Evolutionary conservation across 2,329 filamentous ascomycete species (phyloP).

Genomic region (Penicillium frequentans): DNA sequence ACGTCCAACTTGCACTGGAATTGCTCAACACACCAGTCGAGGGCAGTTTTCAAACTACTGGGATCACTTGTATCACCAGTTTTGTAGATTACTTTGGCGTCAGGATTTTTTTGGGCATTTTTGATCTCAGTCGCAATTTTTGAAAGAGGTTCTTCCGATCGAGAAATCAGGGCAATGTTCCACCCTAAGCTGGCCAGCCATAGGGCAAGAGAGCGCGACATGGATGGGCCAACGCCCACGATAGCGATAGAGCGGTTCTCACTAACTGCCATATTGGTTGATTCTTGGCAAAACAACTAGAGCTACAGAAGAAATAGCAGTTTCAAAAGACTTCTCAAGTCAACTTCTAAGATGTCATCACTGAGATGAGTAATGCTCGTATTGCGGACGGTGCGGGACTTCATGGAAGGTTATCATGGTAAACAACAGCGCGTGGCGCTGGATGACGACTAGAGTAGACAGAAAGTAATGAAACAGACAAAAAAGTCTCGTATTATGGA

Average conservation of each 20-base stretch:
- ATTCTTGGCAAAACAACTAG: too few species aligned
- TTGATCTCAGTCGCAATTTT: not conserved
- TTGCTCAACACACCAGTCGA: not conserved
- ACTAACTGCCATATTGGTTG: not conserved
- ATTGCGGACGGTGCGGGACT: too few species aligned
- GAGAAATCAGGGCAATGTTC: not conserved
- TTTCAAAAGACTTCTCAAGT: too few species aligned
- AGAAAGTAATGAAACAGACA: too few species aligned
- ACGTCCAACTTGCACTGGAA: not conserved
- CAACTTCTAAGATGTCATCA: too few species aligned
- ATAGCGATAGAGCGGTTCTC: not conserved
- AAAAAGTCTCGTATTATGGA: too few species aligned
- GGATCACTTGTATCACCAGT: not conserved
- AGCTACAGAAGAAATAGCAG: too few species aligned
- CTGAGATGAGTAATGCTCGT: too few species aligned
- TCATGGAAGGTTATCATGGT: too few species aligned
- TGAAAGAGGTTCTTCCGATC: not conserved
- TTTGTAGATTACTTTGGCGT: not conserved
- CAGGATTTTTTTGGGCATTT: not conserved
- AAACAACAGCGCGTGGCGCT: too few species aligned
- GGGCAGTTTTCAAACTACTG: not conserved
- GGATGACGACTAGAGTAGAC: too few species aligned
- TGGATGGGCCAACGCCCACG: slow-evolving; percentile 1
- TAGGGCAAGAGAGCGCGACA: slow-evolving; percentile 4
- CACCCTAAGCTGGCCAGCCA: not conserved